Evolutionary conservation across 305 asterid species (phyloP).

Genomic region (Fraxinus platypoda): DNA sequence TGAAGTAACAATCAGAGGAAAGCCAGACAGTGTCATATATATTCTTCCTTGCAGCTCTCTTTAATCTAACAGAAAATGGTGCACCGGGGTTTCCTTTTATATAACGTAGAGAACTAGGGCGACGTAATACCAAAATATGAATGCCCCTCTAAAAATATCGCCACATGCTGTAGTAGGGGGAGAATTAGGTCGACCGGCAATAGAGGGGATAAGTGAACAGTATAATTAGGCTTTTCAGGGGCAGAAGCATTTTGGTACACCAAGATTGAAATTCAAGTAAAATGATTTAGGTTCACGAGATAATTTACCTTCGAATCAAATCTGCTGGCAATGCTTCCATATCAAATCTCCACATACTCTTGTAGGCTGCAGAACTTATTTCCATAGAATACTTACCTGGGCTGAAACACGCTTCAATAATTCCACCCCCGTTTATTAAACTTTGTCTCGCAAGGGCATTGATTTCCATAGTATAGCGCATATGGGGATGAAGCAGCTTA

Average conservation of each 20-base stretch:
- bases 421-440: constrained; percentile 69
- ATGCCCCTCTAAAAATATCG: background rate
- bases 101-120: background rate
- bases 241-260: background rate
- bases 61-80: background rate
- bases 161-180: background rate
- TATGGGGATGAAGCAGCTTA: constrained; percentile 80
- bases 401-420: constrained; percentile 71
- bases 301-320: constrained; percentile 53
- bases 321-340: constrained; percentile 79
- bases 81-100: background rate
- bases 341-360: constrained; percentile 71
- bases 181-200: background rate
- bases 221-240: background rate
- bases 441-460: constrained; percentile 74
- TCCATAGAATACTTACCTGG: constrained; percentile 74
- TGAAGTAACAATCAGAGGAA: background rate
- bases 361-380: constrained; percentile 77
- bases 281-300: background rate
- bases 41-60: background rate
- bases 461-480: constrained; percentile 82
- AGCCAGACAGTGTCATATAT: background rate
- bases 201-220: background rate
- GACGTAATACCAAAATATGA: background rate
- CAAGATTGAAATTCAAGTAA: background rate